These are phyloP conservation scores for Umbelopsis sp. DNA, from an alignment of 371 early-diverging fungal species.

Conservation along the genomic window DNA sequence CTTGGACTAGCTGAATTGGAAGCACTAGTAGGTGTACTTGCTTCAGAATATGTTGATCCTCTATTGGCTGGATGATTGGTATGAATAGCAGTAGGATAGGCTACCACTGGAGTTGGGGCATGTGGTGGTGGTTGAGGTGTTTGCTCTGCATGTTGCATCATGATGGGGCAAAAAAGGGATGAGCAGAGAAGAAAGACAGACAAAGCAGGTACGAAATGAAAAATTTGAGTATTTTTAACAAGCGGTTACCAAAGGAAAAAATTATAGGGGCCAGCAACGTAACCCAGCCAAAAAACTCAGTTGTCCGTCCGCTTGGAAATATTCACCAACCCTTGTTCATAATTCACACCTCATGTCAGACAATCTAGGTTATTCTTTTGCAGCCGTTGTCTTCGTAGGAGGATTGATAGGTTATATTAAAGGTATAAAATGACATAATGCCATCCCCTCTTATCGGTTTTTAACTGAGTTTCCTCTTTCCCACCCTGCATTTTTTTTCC, in stretches of 20 bases:
- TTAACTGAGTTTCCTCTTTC: neutral
- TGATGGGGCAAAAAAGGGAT: neutral
- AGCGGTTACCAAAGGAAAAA: too few relatives aligned
- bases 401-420: constrained; percentile 52
- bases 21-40: constrained; percentile 13
- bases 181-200: neutral
- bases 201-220: constrained; percentile 6
- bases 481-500: neutral
- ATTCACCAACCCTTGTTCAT: too few relatives aligned
- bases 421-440: constrained; percentile 28
- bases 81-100: neutral
- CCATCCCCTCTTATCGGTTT: neutral
- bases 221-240: neutral
- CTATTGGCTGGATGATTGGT: neutral
- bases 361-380: constrained; percentile 47
- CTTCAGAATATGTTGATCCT: constrained; percentile 11
- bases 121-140: constrained; percentile 15
- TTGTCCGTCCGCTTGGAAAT: too few relatives aligned
- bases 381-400: constrained; percentile 38
- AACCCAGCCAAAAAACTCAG: too few relatives aligned
- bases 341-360: constrained; percentile 33
- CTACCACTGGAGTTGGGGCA: neutral
- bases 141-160: constrained; percentile 16
- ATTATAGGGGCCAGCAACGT: too few relatives aligned
- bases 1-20: constrained; percentile 15